Evolutionary conservation across 2,329 filamentous ascomycete species (phyloP).

Genomic region (Aspergillus pseudoglaucus): DNA sequence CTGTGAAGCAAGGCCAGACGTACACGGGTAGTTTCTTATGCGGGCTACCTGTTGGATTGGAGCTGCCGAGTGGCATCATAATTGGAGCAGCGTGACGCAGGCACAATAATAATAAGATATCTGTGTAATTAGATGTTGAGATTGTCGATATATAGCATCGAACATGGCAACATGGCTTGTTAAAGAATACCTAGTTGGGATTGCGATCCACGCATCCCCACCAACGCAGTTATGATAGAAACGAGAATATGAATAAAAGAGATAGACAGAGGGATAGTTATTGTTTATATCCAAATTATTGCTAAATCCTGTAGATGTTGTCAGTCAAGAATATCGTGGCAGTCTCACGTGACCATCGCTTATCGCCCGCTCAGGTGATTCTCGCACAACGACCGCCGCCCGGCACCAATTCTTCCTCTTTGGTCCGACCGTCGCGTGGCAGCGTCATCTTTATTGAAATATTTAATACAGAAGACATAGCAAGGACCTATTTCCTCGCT

Average conservation of each 20-base stretch:
- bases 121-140: too few relatives aligned
- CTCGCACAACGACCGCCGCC: conserved; percentile 24
- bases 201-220: too few relatives aligned
- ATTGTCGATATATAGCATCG: too few relatives aligned
- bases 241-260: too few relatives aligned
- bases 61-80: conserved; percentile 26
- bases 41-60: conserved; percentile 44
- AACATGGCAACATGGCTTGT: too few relatives aligned
- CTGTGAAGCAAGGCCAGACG: conserved; percentile 16
- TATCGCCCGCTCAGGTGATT: conserved; percentile 29
- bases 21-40: conserved; percentile 37
- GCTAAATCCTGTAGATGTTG: too few relatives aligned
- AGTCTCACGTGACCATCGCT: conserved; percentile 19
- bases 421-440: conserved; percentile 31
- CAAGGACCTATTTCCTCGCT: conserved; percentile 2
- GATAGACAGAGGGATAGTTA: too few relatives aligned
- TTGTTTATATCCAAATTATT: too few relatives aligned
- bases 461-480: conserved; percentile 4
- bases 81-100: conserved; percentile 10
- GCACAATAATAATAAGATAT: too few relatives aligned
- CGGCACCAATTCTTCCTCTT: conserved; percentile 15
- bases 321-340: too few relatives aligned
- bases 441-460: conserved; percentile 16
- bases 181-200: too few relatives aligned
- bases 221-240: too few relatives aligned